Conservation (phyloP, 192 early-diverging fungal genomes). For the Coemansia sp. region DNA sequence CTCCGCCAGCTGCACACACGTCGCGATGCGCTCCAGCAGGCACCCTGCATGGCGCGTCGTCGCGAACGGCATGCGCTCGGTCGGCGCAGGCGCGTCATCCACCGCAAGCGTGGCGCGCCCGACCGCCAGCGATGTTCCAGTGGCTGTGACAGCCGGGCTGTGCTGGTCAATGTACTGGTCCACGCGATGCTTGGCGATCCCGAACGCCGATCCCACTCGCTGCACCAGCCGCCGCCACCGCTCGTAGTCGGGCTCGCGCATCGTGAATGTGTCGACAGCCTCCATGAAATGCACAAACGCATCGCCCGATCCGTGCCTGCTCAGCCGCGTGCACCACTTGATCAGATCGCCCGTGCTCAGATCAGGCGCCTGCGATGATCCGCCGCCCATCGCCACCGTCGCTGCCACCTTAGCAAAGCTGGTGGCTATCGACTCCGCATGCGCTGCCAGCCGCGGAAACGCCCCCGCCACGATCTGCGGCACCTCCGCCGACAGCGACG, state of each 20-base stretch:
- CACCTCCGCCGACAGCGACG: slow-evolving; percentile 53
- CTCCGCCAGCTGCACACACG: slow-evolving; percentile 75
- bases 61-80: slow-evolving; percentile 70
- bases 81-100: background rate
- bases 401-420: slow-evolving; percentile 54
- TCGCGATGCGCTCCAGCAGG: slow-evolving; percentile 83
- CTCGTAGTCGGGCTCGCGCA: slow-evolving; percentile 72
- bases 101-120: slow-evolving; percentile 26
- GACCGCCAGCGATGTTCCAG: slow-evolving; percentile 23
- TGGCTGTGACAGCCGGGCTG: slow-evolving; percentile 58
- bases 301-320: slow-evolving; percentile 22
- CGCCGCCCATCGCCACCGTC: slow-evolving; percentile 40
- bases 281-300: slow-evolving; percentile 68
- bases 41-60: slow-evolving; percentile 78
- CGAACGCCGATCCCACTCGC: slow-evolving; percentile 67
- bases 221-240: slow-evolving; percentile 63
- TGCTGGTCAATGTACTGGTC: slow-evolving; percentile 71
- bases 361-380: slow-evolving; percentile 15
- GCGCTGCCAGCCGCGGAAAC: slow-evolving; percentile 44
- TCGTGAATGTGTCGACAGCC: slow-evolving; percentile 83
- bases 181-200: slow-evolving; percentile 65
- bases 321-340: slow-evolving; percentile 86
- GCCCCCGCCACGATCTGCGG: slow-evolving; percentile 35
- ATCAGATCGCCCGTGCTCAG: slow-evolving; percentile 86
- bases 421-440: slow-evolving; percentile 60